Conservation (phyloP, 257 asterid species). For the Datura wrightii region DNA sequence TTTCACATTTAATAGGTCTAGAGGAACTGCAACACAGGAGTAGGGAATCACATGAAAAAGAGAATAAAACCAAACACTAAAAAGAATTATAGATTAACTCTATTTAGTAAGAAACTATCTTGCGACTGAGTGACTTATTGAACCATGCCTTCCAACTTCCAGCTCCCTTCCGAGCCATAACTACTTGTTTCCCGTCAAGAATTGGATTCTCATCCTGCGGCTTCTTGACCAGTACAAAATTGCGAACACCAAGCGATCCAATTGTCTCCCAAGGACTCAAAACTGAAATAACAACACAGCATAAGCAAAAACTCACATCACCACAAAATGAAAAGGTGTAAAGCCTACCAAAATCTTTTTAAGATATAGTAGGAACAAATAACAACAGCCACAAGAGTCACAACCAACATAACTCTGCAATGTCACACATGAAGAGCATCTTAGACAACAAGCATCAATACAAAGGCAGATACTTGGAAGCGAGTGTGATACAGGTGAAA, state of each 20-base stretch:
- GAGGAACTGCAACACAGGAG: not conserved
- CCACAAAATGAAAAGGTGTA: not conserved
- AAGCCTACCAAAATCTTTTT: not conserved
- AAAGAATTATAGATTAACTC: not conserved
- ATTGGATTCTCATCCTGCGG: constrained; percentile 52
- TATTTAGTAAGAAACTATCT: constrained; percentile 69
- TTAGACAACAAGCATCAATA: not conserved
- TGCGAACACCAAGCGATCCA: constrained; percentile 81
- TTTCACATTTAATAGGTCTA: constrained; percentile 9
- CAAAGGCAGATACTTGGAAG: not conserved
- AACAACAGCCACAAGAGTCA: not conserved
- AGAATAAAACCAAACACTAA: not conserved
- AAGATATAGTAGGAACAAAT: not conserved
- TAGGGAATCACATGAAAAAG: not conserved
- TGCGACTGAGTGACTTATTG: constrained; percentile 64
- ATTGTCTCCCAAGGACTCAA: constrained; percentile 86
- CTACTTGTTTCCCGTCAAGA: constrained; percentile 44
- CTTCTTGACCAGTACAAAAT: constrained; percentile 89
- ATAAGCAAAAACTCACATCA: not conserved
- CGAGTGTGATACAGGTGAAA: not conserved
- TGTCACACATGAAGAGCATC: not conserved
- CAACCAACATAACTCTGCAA: constrained; percentile 4
- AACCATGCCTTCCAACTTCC: constrained; percentile 85
- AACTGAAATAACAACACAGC: constrained; percentile 47
- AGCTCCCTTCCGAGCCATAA: constrained; percentile 51